Evolutionary conservation across 805 yeast genomes (phyloP), one percentile per base, ranked within the genome.

Genomic region (Yamadazyma kitorensis): DNA sequence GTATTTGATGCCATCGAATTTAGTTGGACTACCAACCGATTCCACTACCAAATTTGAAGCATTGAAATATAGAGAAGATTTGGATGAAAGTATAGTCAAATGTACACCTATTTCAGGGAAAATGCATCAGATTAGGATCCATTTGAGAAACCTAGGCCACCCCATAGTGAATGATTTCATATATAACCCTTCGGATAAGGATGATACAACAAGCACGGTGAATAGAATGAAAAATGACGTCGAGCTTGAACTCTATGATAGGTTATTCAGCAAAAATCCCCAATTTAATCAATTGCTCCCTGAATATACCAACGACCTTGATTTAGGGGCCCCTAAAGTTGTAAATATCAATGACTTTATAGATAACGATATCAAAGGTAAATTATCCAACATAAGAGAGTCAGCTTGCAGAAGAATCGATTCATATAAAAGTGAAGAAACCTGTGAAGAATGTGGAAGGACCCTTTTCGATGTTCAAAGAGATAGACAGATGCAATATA

Each of bases 161-260:
- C 96, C 98, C 0, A 91, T 91, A 29, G 87, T 85, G 3, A 89
- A 91, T 54, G 98, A 91, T 56, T 54, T 51, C 17, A 46, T 55
- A 9, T 68, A 68, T 40, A 54, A 57, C 32, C 51, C 54, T 2
- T 27, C 5, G 2, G 35, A 33, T 3, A n/a, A n/a, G n/a, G n/a
- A n/a, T n/a, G n/a, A n/a, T n/a, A n/a, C n/a, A n/a, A n/a, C n/a
- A n/a, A n/a, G n/a, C n/a, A n/a, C n/a, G n/a, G 42, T 51, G 14
- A 49, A 51, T 18, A 21, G 12, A 7, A n/a, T 46, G 6, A 54
- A 44, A 21, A 52, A 51, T 25, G 34, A 39, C 1, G 31, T 58
- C 2, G 68, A 61, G 34, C 24, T 35, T 16, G 41, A 46, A 12
- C 21, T 61, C 9, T 61, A 61, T 36, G 17, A 33, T 3, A 42